Evolutionary conservation across 2,329 filamentous ascomycete genomes (phyloP), one percentile per base, ranked within the genome.

Genomic region (Grosmannia penicillata): DNA sequence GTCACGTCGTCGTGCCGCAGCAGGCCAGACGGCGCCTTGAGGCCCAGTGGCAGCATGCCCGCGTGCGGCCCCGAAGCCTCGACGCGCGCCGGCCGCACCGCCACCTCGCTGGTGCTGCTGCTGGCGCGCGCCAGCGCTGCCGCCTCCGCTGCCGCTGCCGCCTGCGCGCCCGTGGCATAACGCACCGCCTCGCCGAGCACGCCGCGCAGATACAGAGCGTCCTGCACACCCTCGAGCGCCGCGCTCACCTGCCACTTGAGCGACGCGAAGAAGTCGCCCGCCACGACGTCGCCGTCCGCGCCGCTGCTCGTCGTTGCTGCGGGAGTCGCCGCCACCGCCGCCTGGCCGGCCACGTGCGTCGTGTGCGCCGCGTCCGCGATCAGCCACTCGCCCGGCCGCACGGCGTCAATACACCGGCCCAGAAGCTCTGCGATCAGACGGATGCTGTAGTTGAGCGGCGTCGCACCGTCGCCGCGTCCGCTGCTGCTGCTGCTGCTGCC

Each of bases 371-470:
- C 60, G 46, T 73, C 73, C 45, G 78, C 75, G 24, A 74, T 61
- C 39, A 87, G 65, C 81, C 82, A 87, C 17, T 82, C 82, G 38
- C 75, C 74, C 9, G 78, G 68, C 2, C 81, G 82, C 14, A 89
- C 70, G 0, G 82, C 76, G 55, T 89, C 82, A 31, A 89, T 66
- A 43, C 81, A 82, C 49, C 76, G 75, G 45, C 75, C 75, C 23
- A 87, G 66, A 4, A 89, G 63, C 46, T 78, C 75, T 14, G 79
- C 73, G 44, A 89, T 78, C 29, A 83, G 70, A 14, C 72, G 66
- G 46, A 87, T 78, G 37, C 77, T 74, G 36, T 73, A 72, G 49
- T 85, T 76, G 17, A 78, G 72, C 0, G 75, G 71, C 4, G 64
- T 60, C 13, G 61, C 53, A 10, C 56, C 54, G 8, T 66, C 63